These are phyloP conservation scores for Hysterium pulicare DNA, from an alignment of 2,329 filamentous ascomycete genomes.

Conservation along the genomic window DNA sequence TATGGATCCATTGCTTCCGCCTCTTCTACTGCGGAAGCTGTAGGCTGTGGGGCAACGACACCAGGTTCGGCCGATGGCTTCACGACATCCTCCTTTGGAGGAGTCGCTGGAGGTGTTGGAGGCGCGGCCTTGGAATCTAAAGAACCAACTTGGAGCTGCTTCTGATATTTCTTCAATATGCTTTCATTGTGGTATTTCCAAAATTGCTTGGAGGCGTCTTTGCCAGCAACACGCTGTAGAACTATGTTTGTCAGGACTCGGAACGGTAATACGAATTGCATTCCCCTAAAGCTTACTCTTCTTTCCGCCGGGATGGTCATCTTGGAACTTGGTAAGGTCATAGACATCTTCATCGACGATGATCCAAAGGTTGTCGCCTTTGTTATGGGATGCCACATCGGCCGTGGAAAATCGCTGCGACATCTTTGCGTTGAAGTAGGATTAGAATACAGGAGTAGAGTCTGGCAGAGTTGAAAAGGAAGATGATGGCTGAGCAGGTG, in stretches of 20 bases:
- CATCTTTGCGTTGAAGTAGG: constrained; percentile 53
- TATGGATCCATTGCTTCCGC: constrained; percentile 77
- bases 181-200: constrained; percentile 63
- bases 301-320: constrained; percentile 62
- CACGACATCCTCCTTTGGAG: constrained; percentile 47
- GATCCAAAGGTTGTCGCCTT: constrained; percentile 79
- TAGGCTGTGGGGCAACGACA: constrained; percentile 40
- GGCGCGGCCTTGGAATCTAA: constrained; percentile 73
- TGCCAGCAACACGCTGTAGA: constrained; percentile 62
- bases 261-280: not conserved
- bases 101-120: constrained; percentile 49
- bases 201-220: constrained; percentile 67
- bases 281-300: constrained; percentile 55
- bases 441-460: constrained; percentile 6
- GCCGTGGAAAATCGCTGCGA: constrained; percentile 77
- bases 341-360: constrained; percentile 94
- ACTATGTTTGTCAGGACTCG: constrained; percentile 42
- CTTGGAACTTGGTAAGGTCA: constrained; percentile 70
- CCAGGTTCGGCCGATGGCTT: constrained; percentile 61
- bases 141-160: constrained; percentile 62
- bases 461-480: constrained; percentile 10
- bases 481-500: constrained; percentile 13
- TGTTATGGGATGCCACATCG: constrained; percentile 92
- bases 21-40: constrained; percentile 48
- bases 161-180: constrained; percentile 61